Evolutionary conservation across 2,329 filamentous ascomycete genomes (phyloP), one percentile per base, ranked within the genome.

Genomic region (Trichoderma gracile): DNA sequence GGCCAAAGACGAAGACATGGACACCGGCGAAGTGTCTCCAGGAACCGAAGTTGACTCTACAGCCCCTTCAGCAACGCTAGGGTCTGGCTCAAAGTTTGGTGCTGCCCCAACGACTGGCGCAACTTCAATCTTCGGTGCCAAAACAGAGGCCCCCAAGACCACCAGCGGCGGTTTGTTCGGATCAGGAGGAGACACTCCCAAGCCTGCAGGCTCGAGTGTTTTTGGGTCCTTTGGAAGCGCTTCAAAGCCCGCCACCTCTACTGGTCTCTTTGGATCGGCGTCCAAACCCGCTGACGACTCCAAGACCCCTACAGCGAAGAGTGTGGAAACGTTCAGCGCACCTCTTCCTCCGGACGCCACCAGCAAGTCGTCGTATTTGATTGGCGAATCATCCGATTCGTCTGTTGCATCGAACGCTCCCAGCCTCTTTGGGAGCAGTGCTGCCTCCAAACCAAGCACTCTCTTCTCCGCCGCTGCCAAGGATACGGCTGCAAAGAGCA

Each of bases 281-380:
- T 50, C 71, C 3, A 73, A 74, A 21, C 45, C 68, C 10, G 65
- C 70, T 6, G 49, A 52, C 25, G 71, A 71, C 59, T 66, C 63
- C 25, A 69, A 70, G n/a, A 69, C 74, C 5, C 74, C 76, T 3
- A 76, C 78, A 65, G 72, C 75, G 54, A 81, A 80, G 67, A 66
- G 71, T 45, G 73, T 74, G 42, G 74, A 77, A 43, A 69, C 73
- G 63, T 77, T 77, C 64, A 77, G 77, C 65, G 74, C 71, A 23
- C 83, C 84, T 64, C 74, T 86, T 5, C 84, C 84, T 40, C 83
- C 84, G 23, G 83, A 86, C 67, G 75, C 82, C 64, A 85, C 79
- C 61, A 86, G 83, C 78, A 85, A 82, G 77, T 73, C 76, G 65
- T 73, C 76, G 57, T 85, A 80, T 70, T 75, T 78, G 56, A 68